Conservation (phyloP, 352 stramenopile genomes). For the Globisporangium cystogenes region DNA sequence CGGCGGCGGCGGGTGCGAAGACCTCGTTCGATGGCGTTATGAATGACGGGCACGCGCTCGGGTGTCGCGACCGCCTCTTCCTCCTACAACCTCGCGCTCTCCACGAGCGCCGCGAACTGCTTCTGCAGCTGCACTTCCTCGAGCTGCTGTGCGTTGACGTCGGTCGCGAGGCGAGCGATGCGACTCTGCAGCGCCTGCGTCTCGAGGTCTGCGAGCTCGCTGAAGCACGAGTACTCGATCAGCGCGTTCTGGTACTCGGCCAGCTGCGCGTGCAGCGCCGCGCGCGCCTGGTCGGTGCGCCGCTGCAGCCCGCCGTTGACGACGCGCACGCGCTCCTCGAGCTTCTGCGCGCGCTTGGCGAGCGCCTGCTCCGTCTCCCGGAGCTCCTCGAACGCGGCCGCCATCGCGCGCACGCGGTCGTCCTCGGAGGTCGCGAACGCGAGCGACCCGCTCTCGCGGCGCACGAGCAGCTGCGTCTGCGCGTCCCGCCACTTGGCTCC, state of each 20-base stretch:
- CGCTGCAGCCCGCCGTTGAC: slow-evolving; percentile 58
- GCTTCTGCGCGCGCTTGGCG: slow-evolving; percentile 63
- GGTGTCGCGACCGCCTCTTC: too few species aligned
- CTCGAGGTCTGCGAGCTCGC: slow-evolving; percentile 53
- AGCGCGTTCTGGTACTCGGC: slow-evolving; percentile 42
- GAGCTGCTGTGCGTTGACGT: slow-evolving; percentile 73
- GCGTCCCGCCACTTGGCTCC: slow-evolving; percentile 27
- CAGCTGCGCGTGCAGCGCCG: slow-evolving; percentile 28
- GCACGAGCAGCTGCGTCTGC: slow-evolving; percentile 36
- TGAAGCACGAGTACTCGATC: slow-evolving; percentile 70
- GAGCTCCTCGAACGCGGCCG: slow-evolving; percentile 58
- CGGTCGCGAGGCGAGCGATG: slow-evolving; percentile 56
- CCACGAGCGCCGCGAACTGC: slow-evolving; percentile 45
- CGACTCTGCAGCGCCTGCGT: slow-evolving; percentile 44
- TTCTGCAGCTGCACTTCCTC: slow-evolving; percentile 80
- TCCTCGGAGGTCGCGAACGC: slow-evolving; percentile 31
- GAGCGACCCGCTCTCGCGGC: slow-evolving; percentile 23
- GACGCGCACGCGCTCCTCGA: slow-evolving; percentile 58
- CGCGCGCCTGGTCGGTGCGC: slow-evolving; percentile 33
- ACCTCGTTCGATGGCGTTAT: too few species aligned
- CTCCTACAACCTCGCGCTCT: slow-evolving; percentile 20
- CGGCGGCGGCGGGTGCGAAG: too few species aligned
- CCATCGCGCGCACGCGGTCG: slow-evolving; percentile 45
- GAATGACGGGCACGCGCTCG: too few species aligned
- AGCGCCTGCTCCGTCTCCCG: slow-evolving; percentile 57